A percentile compares a stretch with the other conserved stretches of the same genome.
These are phyloP conservation scores for Parastagonospora avenae DNA, from an alignment of 2,329 filamentous ascomycete genomes.

Conservation along the genomic window DNA sequence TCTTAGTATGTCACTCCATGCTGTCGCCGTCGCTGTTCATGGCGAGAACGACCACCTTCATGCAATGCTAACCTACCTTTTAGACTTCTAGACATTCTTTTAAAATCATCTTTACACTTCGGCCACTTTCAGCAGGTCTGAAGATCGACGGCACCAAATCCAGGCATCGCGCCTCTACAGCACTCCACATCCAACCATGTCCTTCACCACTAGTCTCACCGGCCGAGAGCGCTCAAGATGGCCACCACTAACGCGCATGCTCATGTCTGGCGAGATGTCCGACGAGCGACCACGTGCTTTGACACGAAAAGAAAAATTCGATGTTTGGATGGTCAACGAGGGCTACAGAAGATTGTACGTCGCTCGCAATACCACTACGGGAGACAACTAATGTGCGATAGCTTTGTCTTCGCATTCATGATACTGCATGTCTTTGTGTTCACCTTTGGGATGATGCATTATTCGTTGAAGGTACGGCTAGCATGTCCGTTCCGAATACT, in stretches of 20 bases:
- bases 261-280: conserved; percentile 82
- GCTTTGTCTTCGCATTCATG: conserved; percentile 78
- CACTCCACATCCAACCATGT: conserved; percentile 32
- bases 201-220: conserved; percentile 41
- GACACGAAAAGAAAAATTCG: conserved; percentile 72
- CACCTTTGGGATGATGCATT: conserved; percentile 79
- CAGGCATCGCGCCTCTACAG: conserved; percentile 16
- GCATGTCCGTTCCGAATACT: background rate
- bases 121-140: conserved; percentile 49
- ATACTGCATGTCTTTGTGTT: conserved; percentile 77
- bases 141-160: conserved; percentile 38
- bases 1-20: conserved; percentile 36
- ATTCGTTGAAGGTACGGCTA: conserved; percentile 66
- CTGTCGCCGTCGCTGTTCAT: conserved; percentile 7
- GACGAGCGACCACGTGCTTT: conserved; percentile 73
- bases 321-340: conserved; percentile 89
- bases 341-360: conserved; percentile 79
- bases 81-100: conserved; percentile 37
- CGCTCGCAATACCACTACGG: no score
- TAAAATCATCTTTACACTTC: conserved; percentile 23
- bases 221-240: conserved; percentile 74
- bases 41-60: conserved; percentile 4
- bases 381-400: conserved; percentile 46
- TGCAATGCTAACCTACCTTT: background rate
- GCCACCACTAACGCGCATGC: conserved; percentile 80